Percentiles rank a stretch among this genome's conserved stretches.
Conservation (phyloP, 805 yeast species). For the Yamadazyma philogaea region DNA sequence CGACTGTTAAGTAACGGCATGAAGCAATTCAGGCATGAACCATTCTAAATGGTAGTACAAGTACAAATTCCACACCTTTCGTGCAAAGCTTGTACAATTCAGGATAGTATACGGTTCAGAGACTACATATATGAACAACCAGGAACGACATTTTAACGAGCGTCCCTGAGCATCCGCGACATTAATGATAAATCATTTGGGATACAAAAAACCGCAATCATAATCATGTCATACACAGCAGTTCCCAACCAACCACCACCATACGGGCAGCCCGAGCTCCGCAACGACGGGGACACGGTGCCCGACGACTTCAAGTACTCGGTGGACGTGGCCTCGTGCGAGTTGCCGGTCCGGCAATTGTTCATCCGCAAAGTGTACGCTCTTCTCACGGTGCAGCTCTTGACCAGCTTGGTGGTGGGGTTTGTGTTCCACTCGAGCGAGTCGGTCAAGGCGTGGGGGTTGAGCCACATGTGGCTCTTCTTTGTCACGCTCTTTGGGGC, state of each 20-base stretch:
- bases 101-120: too few species aligned
- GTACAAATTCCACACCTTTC: too few species aligned
- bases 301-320: constrained; percentile 84
- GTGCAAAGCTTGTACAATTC: too few species aligned
- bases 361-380: constrained; percentile 80
- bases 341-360: constrained; percentile 67
- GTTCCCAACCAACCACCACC: constrained; percentile 14
- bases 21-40: too few species aligned
- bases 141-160: too few species aligned
- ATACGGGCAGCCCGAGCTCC: constrained; percentile 16
- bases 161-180: too few species aligned
- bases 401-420: constrained; percentile 59
- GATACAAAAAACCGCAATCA: too few species aligned
- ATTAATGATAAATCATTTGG: too few species aligned
- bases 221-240: constrained; percentile 11
- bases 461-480: constrained; percentile 57
- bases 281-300: constrained; percentile 34
- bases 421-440: constrained; percentile 45
- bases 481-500: constrained; percentile 56
- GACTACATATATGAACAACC: too few species aligned
- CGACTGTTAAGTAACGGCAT: too few species aligned
- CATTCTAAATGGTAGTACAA: too few species aligned
- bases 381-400: constrained; percentile 61
- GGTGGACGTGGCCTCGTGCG: constrained; percentile 74
- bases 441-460: constrained; percentile 50